A percentile compares a stretch with the other conserved stretches of the same genome.
These are phyloP conservation scores for Aphanomyces cochlioides DNA, from an alignment of 352 stramenopile genomes.

Conservation along the genomic window DNA sequence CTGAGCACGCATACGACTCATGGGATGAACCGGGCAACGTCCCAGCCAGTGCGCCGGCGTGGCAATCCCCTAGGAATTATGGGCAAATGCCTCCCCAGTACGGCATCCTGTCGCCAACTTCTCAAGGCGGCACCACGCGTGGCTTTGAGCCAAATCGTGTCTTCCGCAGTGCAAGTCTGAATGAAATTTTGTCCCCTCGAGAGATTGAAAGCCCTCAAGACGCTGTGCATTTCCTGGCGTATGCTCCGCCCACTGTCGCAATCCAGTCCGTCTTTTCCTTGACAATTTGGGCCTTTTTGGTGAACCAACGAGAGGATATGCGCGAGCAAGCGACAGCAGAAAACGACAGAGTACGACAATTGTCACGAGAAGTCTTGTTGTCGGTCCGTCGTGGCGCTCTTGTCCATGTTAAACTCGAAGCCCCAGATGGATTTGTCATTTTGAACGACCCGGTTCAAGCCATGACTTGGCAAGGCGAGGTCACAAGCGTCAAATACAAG, in stretches of 20 bases:
- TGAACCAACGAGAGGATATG: slow-evolving; percentile 67
- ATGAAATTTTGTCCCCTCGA: too few relatives aligned
- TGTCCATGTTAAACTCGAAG: slow-evolving; percentile 68
- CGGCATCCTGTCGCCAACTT: not conserved
- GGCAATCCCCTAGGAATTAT: not conserved
- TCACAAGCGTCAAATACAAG: slow-evolving; percentile 55
- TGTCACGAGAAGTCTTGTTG: slow-evolving; percentile 64
- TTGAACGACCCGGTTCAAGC: slow-evolving; percentile 60
- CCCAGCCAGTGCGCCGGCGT: not conserved
- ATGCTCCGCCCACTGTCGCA: slow-evolving; percentile 51
- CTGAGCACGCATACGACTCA: not conserved
- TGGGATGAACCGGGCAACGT: not conserved
- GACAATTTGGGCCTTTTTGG: slow-evolving; percentile 68
- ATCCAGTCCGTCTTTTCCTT: slow-evolving; percentile 52
- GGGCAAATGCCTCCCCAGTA: not conserved
- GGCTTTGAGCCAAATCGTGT: not conserved
- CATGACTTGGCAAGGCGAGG: slow-evolving; percentile 67
- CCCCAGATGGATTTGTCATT: slow-evolving; percentile 55
- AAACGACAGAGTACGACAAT: slow-evolving; percentile 38
- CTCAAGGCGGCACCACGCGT: not conserved
- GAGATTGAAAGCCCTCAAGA: slow-evolving; percentile 31
- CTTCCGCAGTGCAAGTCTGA: not conserved
- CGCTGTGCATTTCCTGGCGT: slow-evolving; percentile 75
- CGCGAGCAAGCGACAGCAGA: slow-evolving; percentile 46
- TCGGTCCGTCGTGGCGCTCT: slow-evolving; percentile 66